Percentiles rank a stretch among this genome's conserved stretches.
Conservation (phyloP, 768 basidiomycete species). For the Auriculariales sp. region DNA sequence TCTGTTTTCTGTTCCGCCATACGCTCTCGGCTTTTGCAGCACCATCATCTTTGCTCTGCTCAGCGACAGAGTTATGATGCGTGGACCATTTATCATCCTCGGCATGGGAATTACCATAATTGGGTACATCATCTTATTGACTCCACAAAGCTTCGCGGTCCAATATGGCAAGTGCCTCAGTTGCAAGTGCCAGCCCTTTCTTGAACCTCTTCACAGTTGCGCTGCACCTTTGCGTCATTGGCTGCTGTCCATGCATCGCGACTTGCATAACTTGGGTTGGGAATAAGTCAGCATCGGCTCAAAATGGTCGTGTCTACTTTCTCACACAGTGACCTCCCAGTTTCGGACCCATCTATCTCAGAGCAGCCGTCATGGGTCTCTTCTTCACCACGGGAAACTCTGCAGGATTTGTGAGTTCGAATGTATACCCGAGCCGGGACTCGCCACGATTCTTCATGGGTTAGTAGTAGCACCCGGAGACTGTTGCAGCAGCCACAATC, state of each 20-base stretch:
- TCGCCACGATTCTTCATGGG: slow-evolving; percentile 12
- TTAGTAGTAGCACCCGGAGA: not conserved
- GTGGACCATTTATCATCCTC: slow-evolving; percentile 19
- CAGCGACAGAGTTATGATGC: slow-evolving; percentile 17
- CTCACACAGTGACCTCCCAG: not conserved
- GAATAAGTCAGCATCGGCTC: slow-evolving; percentile 6
- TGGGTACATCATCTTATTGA: slow-evolving; percentile 8
- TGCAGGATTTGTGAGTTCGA: slow-evolving; percentile 12
- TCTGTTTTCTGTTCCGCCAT: slow-evolving; percentile 15
- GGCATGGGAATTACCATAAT: slow-evolving; percentile 6
- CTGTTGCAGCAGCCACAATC: not conserved
- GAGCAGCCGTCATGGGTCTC: slow-evolving; percentile 15
- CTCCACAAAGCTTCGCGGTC: slow-evolving; percentile 1
- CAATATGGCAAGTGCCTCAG: slow-evolving; percentile 3
- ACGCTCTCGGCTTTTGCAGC: slow-evolving; percentile 24
- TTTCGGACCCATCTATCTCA: slow-evolving; percentile 11
- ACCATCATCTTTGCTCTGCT: slow-evolving; percentile 20
- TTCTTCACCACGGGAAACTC: slow-evolving; percentile 15
- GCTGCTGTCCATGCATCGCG: slow-evolving; percentile 3
- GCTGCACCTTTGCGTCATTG: not conserved
- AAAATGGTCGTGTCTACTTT: not conserved
- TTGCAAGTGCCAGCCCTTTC: too few relatives aligned
- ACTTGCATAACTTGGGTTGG: slow-evolving; percentile 11
- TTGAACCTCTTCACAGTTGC: too few relatives aligned
- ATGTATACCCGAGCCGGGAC: slow-evolving; percentile 9